Evolutionary conservation across 202 grass and related monocot genomes (phyloP), one percentile per base, ranked within the genome.

Genomic region (Carex arenaria): DNA sequence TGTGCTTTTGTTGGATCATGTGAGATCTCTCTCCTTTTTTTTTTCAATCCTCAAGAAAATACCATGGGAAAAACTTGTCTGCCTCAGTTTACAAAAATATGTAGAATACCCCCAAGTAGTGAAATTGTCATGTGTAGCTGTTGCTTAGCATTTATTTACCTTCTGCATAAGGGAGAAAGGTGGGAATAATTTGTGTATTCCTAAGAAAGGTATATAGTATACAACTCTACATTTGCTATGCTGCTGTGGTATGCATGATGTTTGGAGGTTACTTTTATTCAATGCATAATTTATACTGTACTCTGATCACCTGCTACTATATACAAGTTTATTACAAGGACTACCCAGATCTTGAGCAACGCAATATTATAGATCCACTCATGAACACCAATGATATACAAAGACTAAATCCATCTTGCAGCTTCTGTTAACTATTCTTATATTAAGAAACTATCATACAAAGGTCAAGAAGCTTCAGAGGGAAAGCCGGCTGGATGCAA

Each of bases 381-480:
- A 80, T 80, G 28, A 32, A 79, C 15, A 5, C 36, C 51, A 59
- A 57, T 43, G 19, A 26, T 61, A 8, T 26, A 19, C n/a, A 75
- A 49, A 69, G 34, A 69, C 31, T 32, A 45, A 45, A 28, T 36
- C 12, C 12, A 15, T 67, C 15, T 12, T 75, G 49, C 47, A 18
- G 4, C 65, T 64, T 67, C 30, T 77, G 40, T 36, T 83, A 66
- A 52, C 64, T 66, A 83, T 60, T 86, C 38, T 78, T 78, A 78
- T 60, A 47, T 45, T 75, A 62, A 38, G 45, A 49, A 73, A n/a
- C 65, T 2, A 40, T 61, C 67, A 31, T 15, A 30, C 38, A 11
- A 11, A 97, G 94, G 94, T 97, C 18, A 97, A 91, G 88, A 97
- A 94, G 85, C 87, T 94, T 57, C 87, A 89, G 38, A 87, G 94